Conservation (phyloP, 148 eudicot genomes). For the Euryodendron excelsum region DNA sequence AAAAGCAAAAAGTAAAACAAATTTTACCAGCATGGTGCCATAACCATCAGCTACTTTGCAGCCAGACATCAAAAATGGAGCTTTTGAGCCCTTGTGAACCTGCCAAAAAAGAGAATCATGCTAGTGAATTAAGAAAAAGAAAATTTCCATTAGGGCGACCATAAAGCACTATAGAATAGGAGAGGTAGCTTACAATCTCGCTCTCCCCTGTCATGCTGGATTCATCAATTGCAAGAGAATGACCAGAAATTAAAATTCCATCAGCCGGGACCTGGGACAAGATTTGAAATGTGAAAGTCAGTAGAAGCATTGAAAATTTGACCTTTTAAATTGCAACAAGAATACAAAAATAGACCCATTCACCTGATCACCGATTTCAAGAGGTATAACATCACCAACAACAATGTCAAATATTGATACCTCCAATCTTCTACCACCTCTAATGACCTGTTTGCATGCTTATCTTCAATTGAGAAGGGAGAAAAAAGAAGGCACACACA, state of each 20-base stretch:
- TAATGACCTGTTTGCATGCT: background rate
- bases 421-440: too few species aligned
- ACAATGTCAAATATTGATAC: too few species aligned
- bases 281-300: background rate
- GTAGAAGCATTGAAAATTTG: background rate
- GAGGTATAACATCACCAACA: too few species aligned
- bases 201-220: constrained; percentile 99
- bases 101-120: constrained; percentile 24
- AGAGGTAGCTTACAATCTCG: constrained; percentile 58
- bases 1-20: background rate
- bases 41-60: constrained; percentile 96
- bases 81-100: constrained; percentile 64
- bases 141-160: constrained; percentile 20
- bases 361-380: constrained; percentile 1
- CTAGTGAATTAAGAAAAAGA: background rate
- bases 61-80: constrained; percentile 93
- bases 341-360: background rate
- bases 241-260: constrained; percentile 82
- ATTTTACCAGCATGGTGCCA: constrained; percentile 82
- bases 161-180: background rate
- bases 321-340: background rate
- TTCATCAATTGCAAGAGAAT: constrained; percentile 88
- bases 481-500: background rate
- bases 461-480: constrained; percentile 1
- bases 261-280: constrained; percentile 84